Evolutionary conservation across 2,329 filamentous ascomycete genomes (phyloP).

Genomic region (Aspergillus neoniger): DNA sequence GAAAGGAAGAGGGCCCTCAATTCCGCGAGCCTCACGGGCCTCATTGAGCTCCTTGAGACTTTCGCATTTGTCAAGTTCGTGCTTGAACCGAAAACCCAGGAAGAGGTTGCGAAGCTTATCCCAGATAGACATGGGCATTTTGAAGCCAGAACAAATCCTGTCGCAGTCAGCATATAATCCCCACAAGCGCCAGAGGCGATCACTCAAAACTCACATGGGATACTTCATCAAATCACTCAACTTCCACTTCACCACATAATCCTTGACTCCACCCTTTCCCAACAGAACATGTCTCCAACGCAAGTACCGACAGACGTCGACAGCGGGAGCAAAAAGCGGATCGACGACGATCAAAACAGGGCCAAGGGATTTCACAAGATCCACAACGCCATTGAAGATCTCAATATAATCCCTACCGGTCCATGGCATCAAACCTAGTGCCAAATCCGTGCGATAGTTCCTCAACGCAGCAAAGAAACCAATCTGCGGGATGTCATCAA

Average conservation of each 20-base stretch:
- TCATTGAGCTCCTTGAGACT: slow-evolving; percentile 22
- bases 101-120: slow-evolving; percentile 44
- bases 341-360: slow-evolving; percentile 45
- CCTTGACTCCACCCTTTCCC: slow-evolving; percentile 48
- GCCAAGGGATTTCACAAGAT: slow-evolving; percentile 10
- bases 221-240: slow-evolving; percentile 30
- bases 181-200: too few species aligned
- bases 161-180: background rate
- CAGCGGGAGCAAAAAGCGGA: slow-evolving; percentile 40
- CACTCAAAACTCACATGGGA: slow-evolving; percentile 14
- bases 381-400: slow-evolving; percentile 35
- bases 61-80: slow-evolving; percentile 16
- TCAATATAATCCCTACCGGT: slow-evolving; percentile 39
- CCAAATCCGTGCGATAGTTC: slow-evolving; percentile 17
- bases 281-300: slow-evolving; percentile 38
- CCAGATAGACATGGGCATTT: slow-evolving; percentile 43
- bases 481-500: background rate
- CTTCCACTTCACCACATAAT: slow-evolving; percentile 40
- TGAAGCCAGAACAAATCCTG: slow-evolving; percentile 44
- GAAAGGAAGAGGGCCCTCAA: slow-evolving; percentile 23
- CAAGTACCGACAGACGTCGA: slow-evolving; percentile 43
- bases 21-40: slow-evolving; percentile 26
- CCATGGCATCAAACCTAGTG: slow-evolving; percentile 30
- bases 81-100: slow-evolving; percentile 30
- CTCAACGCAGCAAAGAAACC: slow-evolving; percentile 34